These are phyloP conservation scores for Dacryopinax spathularia DNA, from an alignment of 768 basidiomycete genomes.

Conservation along the genomic window DNA sequence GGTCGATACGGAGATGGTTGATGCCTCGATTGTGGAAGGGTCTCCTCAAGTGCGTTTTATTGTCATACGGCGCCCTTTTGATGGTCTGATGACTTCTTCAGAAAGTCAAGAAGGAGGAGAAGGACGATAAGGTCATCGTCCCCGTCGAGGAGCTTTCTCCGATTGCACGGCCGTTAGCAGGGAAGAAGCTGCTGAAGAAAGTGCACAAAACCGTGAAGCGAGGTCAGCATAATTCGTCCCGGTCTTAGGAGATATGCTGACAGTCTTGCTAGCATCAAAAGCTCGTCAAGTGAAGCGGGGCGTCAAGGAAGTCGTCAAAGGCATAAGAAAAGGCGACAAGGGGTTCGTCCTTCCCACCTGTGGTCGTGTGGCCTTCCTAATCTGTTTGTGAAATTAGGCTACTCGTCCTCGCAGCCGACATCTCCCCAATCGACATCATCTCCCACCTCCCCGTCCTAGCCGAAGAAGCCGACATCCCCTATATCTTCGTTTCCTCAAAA, in stretches of 20 bases:
- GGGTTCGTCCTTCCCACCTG: constrained; percentile 41
- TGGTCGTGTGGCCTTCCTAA: not conserved
- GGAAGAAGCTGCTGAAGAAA: constrained; percentile 87
- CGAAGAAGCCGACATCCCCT: constrained; percentile 85
- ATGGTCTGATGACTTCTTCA: constrained; percentile 21
- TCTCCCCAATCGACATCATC: constrained; percentile 96
- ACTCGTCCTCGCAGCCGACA: constrained; percentile 87
- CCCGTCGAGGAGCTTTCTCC: constrained; percentile 75
- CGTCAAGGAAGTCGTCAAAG: constrained; percentile 97
- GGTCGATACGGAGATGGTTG: constrained; percentile 26
- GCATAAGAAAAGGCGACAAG: constrained; percentile 91
- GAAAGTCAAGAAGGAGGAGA: constrained; percentile 54
- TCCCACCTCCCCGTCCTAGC: constrained; percentile 89
- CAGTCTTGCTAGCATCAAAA: constrained; percentile 56
- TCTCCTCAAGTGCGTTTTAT: not conserved
- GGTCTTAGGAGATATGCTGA: not conserved
- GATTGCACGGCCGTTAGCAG: constrained; percentile 86
- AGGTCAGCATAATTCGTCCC: constrained; percentile 29
- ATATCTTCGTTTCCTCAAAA: constrained; percentile 78
- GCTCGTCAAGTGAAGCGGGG: constrained; percentile 91
- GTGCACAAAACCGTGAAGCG: constrained; percentile 90
- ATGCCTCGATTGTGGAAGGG: constrained; percentile 19
- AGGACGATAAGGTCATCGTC: constrained; percentile 45
- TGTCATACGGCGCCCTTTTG: constrained; percentile 13
- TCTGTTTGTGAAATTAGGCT: constrained; percentile 40